Evolutionary conservation across 371 early-diverging fungal species (phyloP).

Genomic region (Dichotomocladium elegans): DNA sequence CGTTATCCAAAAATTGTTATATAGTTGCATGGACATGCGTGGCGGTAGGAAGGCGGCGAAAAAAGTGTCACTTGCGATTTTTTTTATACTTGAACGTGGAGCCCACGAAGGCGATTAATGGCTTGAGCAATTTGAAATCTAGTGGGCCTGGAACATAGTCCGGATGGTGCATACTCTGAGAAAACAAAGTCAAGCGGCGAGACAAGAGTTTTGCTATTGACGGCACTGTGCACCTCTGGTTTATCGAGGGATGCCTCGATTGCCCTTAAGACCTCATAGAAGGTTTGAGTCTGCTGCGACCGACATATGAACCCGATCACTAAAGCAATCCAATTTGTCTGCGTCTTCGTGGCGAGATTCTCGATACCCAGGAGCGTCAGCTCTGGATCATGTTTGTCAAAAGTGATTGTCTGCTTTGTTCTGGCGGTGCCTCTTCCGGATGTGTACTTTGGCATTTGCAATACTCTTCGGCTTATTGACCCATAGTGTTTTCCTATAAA

Average conservation of each 20-base stretch:
- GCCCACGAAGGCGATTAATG: slow-evolving; percentile 3
- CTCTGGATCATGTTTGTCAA: neutral
- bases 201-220: neutral
- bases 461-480: no score
- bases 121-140: slow-evolving; percentile 4
- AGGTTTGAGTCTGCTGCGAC: neutral
- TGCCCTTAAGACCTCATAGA: neutral
- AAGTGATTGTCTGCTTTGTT: no score
- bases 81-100: neutral
- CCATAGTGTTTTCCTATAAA: no score
- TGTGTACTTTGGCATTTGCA: no score
- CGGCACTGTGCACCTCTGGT: neutral
- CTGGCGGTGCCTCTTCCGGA: no score
- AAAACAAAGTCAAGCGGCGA: neutral
- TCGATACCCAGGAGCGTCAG: neutral
- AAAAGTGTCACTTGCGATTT: neutral
- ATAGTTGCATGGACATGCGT: no score
- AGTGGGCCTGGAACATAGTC: slow-evolving; percentile 2
- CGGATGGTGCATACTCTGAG: neutral
- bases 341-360: neutral
- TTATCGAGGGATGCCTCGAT: neutral
- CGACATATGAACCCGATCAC: neutral
- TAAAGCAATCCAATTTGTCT: neutral
- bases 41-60: neutral
- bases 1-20: no score